phyloP scores from a whole-genome alignment of 176 grass and related monocot species.

The Olyra latifolia region DNA sequence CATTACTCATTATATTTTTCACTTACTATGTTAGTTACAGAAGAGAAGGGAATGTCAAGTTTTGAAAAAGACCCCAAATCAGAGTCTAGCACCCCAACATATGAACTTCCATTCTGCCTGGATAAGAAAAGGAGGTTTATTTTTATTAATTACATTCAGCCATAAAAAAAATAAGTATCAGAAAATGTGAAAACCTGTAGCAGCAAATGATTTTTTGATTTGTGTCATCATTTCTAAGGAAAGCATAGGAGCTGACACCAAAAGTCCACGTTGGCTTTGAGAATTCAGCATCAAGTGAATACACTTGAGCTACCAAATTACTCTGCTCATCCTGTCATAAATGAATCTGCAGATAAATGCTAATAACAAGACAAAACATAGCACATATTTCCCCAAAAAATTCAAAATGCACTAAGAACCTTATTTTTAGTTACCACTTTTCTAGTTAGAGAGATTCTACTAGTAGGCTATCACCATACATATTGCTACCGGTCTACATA shows the following conservation, averaged over 20 bases:
- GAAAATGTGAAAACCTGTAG: conserved; percentile 66
- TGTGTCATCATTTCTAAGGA: conserved; percentile 45
- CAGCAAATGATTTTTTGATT: conserved; percentile 63
- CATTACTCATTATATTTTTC: background rate
- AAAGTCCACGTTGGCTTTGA: conserved; percentile 85
- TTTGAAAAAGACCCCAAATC: conserved; percentile 51
- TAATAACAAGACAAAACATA: conserved; percentile 12
- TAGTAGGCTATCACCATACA: conserved; percentile 4
- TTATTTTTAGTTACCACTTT: background rate
- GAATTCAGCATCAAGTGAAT: conserved; percentile 87
- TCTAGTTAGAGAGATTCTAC: background rate
- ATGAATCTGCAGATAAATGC: conserved; percentile 14
- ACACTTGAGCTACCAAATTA: conserved; percentile 52
- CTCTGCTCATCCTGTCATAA: conserved; percentile 62
- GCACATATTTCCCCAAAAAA: background rate
- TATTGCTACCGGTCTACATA: background rate
- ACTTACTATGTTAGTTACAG: conserved; percentile 80
- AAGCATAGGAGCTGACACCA: conserved; percentile 88
- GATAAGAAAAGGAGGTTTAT: conserved; percentile 31
- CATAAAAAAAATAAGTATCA: conserved; percentile 4
- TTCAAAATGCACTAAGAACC: background rate
- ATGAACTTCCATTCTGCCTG: conserved; percentile 82
- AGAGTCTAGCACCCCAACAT: conserved; percentile 66
- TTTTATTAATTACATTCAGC: conserved; percentile 26
- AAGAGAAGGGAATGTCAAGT: conserved; percentile 69